A percentile compares a stretch with the other conserved stretches of the same genome.
These are phyloP conservation scores for Kandelia obovata DNA, from an alignment of 345 rosid species.

Conservation along the genomic window DNA sequence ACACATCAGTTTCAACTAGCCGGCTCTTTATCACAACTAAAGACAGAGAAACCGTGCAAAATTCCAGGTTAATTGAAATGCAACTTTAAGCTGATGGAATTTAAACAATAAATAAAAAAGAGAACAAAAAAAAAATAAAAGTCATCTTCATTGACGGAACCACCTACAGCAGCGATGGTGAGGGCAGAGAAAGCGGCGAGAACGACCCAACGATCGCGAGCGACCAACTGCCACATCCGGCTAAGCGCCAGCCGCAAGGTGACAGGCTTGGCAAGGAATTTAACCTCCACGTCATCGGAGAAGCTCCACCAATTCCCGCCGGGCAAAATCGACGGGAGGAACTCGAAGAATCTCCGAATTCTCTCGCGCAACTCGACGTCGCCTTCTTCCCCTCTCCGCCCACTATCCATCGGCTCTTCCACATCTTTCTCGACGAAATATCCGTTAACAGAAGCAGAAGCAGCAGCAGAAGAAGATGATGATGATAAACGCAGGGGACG, in stretches of 20 bases:
- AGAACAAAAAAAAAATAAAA: too few relatives aligned
- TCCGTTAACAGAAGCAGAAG: constrained; percentile 53
- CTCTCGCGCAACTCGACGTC: constrained; percentile 38
- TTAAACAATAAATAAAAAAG: neutral
- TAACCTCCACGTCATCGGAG: constrained; percentile 61
- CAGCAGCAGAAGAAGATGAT: constrained; percentile 31
- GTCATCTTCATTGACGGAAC: neutral
- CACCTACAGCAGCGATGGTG: constrained; percentile 70
- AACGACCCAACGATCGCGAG: constrained; percentile 83
- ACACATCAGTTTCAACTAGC: too few relatives aligned
- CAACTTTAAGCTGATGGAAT: neutral
- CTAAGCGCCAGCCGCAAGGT: constrained; percentile 76
- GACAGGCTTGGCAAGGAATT: constrained; percentile 67
- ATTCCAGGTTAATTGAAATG: neutral
- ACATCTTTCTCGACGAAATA: constrained; percentile 33
- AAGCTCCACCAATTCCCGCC: constrained; percentile 97
- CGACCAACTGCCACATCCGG: constrained; percentile 87
- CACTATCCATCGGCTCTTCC: constrained; percentile 7
- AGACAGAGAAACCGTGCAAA: too few relatives aligned
- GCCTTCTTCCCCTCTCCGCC: constrained; percentile 33
- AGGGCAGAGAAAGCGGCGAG: constrained; percentile 77
- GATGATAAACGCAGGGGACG: neutral
- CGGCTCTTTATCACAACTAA: too few relatives aligned
- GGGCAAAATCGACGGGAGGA: constrained; percentile 58
- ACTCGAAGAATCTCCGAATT: constrained; percentile 45